These are phyloP conservation scores for Fusarium palustre DNA, from an alignment of 2,329 filamentous ascomycete genomes.

Conservation along the genomic window DNA sequence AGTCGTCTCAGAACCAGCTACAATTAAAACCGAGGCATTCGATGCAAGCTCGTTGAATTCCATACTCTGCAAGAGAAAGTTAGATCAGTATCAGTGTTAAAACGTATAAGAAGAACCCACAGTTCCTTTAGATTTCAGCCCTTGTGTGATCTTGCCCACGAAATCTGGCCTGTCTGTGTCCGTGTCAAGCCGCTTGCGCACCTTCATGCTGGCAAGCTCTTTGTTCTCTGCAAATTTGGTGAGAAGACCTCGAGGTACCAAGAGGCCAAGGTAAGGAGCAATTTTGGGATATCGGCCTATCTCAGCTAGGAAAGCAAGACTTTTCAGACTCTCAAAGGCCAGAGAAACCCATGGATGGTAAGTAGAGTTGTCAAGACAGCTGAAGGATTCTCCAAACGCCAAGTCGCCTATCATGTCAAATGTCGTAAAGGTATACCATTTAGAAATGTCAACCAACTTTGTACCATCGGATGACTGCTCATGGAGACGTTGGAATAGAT, in stretches of 20 bases:
- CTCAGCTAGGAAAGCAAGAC: background rate
- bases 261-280: background rate
- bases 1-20: slow-evolving; percentile 30
- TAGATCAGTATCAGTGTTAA: accelerated
- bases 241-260: background rate
- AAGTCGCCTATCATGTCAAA: slow-evolving; percentile 16
- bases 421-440: slow-evolving; percentile 7
- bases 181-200: background rate
- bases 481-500: background rate
- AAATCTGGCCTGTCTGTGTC: background rate
- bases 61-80: background rate
- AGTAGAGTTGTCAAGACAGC: background rate
- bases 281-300: background rate
- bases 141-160: background rate
- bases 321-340: background rate
- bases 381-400: slow-evolving; percentile 9
- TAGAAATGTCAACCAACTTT: background rate
- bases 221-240: background rate
- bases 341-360: slow-evolving; percentile 13
- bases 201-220: background rate
- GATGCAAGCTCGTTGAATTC: slow-evolving; percentile 19
- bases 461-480: background rate
- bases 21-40: slow-evolving; percentile 23
- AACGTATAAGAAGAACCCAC: background rate
- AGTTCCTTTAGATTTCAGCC: background rate